phyloP scores from a whole-genome alignment of 2,329 filamentous ascomycete species.

The Aspergillus neotritici region DNA sequence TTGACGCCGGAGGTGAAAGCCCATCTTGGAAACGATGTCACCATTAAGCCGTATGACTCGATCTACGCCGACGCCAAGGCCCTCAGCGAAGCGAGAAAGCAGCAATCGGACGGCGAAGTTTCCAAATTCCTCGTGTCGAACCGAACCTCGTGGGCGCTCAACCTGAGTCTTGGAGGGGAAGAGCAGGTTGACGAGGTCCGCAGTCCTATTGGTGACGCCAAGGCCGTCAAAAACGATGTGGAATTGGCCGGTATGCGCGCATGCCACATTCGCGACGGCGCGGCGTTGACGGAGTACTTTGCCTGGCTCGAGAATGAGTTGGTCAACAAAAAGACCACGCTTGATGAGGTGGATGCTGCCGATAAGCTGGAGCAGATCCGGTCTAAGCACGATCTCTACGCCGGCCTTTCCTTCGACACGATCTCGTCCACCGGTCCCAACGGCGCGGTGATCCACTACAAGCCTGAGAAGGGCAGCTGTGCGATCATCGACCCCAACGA shows the following conservation, averaged over 20 bases:
- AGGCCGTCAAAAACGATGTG: conserved; percentile 86
- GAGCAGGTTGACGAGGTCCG: conserved; percentile 77
- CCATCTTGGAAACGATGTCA: conserved; percentile 65
- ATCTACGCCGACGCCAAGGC: conserved; percentile 74
- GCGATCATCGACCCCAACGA: conserved; percentile 74
- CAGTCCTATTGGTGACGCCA: conserved; percentile 82
- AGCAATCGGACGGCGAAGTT: conserved; percentile 35
- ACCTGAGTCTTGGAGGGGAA: conserved; percentile 77
- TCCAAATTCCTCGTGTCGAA: conserved; percentile 78
- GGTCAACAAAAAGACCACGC: conserved; percentile 60
- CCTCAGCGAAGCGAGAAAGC: conserved; percentile 48
- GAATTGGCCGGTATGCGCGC: conserved; percentile 90
- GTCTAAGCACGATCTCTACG: conserved; percentile 65
- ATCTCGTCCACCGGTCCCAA: conserved; percentile 93
- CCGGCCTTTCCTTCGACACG: conserved; percentile 87
- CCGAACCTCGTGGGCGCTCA: conserved; percentile 88
- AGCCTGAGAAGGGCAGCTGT: conserved; percentile 76
- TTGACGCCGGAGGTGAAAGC: conserved; percentile 61
- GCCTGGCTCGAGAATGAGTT: conserved; percentile 94
- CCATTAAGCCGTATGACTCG: conserved; percentile 71
- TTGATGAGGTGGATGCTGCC: conserved; percentile 88
- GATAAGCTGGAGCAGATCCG: conserved; percentile 71
- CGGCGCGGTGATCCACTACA: conserved; percentile 94
- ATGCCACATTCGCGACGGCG: conserved; percentile 90
- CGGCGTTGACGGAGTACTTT: conserved; percentile 85